These are phyloP conservation scores for Royoungia palumana DNA, from an alignment of 768 basidiomycete genomes.

Conservation along the genomic window DNA sequence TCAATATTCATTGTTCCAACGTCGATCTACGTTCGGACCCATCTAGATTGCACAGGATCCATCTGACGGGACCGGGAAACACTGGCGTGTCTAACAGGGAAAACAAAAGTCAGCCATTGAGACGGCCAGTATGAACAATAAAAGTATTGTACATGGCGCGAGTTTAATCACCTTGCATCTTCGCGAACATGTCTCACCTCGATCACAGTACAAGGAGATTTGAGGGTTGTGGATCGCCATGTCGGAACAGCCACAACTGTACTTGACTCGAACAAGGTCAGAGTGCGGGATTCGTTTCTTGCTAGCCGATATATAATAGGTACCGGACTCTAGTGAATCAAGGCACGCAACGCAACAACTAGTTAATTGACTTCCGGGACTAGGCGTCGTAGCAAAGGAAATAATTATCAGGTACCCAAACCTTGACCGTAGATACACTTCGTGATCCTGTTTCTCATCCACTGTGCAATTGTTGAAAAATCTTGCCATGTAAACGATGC, in stretches of 20 bases:
- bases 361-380: neutral
- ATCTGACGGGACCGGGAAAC: conserved; percentile 10
- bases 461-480: conserved; percentile 69
- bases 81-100: conserved; percentile 6
- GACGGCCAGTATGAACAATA: conserved; percentile 25
- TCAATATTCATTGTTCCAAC: conserved; percentile 22
- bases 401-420: conserved; percentile 47
- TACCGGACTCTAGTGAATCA: conserved; percentile 1
- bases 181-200: conserved; percentile 30
- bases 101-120: conserved; percentile 22
- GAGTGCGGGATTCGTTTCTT: neutral
- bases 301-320: neutral
- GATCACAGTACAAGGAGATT: conserved; percentile 23
- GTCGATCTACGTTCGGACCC: neutral
- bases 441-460: conserved; percentile 67
- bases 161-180: conserved; percentile 7
- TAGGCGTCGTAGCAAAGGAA: neutral
- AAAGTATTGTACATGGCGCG: conserved; percentile 1
- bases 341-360: conserved; percentile 1
- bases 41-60: conserved; percentile 3
- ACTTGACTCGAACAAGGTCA: conserved; percentile 6
- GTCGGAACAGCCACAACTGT: conserved; percentile 13
- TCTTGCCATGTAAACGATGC: conserved; percentile 71
- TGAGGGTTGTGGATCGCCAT: neutral
- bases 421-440: conserved; percentile 68